Percentiles rank a stretch among this genome's conserved stretches.
phyloP scores from a whole-genome alignment of 345 rosid genomes.

The Passiflora organensis region DNA sequence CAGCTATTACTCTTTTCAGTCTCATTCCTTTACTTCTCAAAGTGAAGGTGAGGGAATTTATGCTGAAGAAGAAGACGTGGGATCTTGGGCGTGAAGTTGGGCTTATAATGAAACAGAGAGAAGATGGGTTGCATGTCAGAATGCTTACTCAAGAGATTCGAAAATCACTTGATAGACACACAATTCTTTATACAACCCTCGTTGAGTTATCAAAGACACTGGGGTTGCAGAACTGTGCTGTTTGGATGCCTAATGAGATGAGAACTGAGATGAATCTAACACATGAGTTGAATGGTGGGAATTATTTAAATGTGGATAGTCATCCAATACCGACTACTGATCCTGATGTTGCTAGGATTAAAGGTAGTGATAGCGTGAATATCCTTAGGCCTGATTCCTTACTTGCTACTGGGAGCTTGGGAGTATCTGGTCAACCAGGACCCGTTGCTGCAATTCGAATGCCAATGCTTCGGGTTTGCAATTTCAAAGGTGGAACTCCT shows the following conservation, averaged over 20 bases:
- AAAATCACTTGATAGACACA: constrained; percentile 81
- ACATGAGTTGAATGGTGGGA: constrained; percentile 54
- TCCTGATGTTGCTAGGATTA: constrained; percentile 60
- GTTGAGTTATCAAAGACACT: constrained; percentile 89
- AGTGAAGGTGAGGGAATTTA: constrained; percentile 86
- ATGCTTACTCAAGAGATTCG: constrained; percentile 98
- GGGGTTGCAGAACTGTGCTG: constrained; percentile 78
- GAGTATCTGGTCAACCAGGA: constrained; percentile 50
- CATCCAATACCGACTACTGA: constrained; percentile 51
- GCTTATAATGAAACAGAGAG: constrained; percentile 75
- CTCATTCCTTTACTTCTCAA: constrained; percentile 87
- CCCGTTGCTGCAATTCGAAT: constrained; percentile 85
- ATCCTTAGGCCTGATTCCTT: constrained; percentile 51
- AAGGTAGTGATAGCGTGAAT: constrained; percentile 54
- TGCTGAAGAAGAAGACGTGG: constrained; percentile 84
- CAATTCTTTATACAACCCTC: constrained; percentile 73
- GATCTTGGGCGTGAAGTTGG: constrained; percentile 96
- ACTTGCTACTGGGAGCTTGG: constrained; percentile 59
- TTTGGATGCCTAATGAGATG: constrained; percentile 83
- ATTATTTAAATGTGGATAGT: constrained; percentile 26
- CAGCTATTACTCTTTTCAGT: constrained; percentile 83
- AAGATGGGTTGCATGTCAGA: constrained; percentile 75
- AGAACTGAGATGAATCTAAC: constrained; percentile 67
- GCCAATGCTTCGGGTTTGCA: constrained; percentile 89
- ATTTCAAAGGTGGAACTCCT: constrained; percentile 89